Percentiles rank a stretch among this genome's conserved stretches.
Evolutionary conservation across 768 basidiomycete genomes (phyloP).

Genomic region (Albatrellus ellisii): DNA sequence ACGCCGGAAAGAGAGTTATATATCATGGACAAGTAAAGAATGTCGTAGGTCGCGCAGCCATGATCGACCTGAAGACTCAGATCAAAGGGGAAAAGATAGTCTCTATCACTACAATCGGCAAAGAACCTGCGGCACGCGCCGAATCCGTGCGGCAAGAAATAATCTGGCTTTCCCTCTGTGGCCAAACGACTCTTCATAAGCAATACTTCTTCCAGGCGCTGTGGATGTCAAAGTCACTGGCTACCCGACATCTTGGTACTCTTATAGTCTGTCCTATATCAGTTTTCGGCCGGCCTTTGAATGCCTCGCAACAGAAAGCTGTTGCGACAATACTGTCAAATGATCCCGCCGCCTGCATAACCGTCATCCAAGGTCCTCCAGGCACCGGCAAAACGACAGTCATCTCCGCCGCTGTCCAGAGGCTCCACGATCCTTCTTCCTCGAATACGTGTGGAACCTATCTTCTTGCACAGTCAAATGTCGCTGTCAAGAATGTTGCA

Average conservation of each 20-base stretch:
- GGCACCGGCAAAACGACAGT: constrained; percentile 16
- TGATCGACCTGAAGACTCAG: constrained; percentile 15
- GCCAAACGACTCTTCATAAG: constrained; percentile 8
- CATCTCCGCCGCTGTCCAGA: constrained; percentile 12
- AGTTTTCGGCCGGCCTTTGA: constrained; percentile 9
- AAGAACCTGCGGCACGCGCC: constrained; percentile 11
- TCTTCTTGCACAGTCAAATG: constrained; percentile 35
- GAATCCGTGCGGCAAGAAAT: constrained; percentile 13
- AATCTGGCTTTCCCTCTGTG: constrained; percentile 16
- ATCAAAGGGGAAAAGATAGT: background rate
- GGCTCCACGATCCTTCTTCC: background rate
- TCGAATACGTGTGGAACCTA: constrained; percentile 20
- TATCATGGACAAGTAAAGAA: constrained; percentile 14
- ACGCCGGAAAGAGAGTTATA: background rate
- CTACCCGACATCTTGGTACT: no score
- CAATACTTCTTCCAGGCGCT: constrained; percentile 18
- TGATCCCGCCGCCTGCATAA: constrained; percentile 14
- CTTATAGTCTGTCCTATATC: no score
- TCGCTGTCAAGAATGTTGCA: constrained; percentile 41
- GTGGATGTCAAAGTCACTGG: background rate
- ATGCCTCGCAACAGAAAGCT: constrained; percentile 18
- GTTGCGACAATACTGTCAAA: constrained; percentile 20
- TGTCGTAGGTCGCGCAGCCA: constrained; percentile 26
- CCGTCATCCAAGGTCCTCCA: constrained; percentile 18
- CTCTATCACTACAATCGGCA: constrained; percentile 12